Base-by-base conservation (phyloP, 352 stramenopile genomes). In the Sclerospora graminicola region DNA sequence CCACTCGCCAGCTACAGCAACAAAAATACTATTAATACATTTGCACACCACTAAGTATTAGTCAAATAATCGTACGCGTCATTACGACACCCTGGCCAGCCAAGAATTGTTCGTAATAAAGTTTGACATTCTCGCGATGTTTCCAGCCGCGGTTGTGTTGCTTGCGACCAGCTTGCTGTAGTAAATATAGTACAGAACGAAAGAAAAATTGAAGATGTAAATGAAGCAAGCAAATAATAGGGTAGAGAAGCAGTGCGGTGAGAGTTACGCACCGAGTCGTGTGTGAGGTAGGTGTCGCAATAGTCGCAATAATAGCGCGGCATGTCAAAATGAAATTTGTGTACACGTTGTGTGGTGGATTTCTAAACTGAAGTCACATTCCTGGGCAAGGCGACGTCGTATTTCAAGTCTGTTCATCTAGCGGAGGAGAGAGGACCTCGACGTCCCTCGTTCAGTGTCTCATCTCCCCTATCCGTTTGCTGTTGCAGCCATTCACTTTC, bases 61-160 rank as follows among this genome's bases (percentile, higher is more conserved):
- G 5, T n/a, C 8, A 38, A 0, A 2, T 4, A 13, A 7, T 53
- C 74, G 51, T 75, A 89, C 77, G 77, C 33, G 65, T 83, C 77
- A 89, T 89, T 28, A 84, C 60, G 45, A 61, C 66, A 33, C 76
- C 74, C 49, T 91, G 73, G 24, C 73, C 73, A n/a, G 76, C 69
- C 9, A 88, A 35, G 45, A 88, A 88, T 60, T 88, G 76, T 45
- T 96, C 82, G 60, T 97, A 97, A 57, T 95, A 96, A 41, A 94
- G 75, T 60, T 96, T 95, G 28, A 96, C 86, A 50, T 96, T 96
- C 56, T 97, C 86, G 34, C 87, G 85, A 47, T 97, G 89, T 66
- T 97, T 97, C 89, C 89, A 97, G 16, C 85, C 86, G 45, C 84
- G 83, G 49, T 95, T 96, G 74, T 97, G 89, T 66, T 97, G 89